Conservation (phyloP, 371 early-diverging fungal genomes). For the Syncephalastrum monosporum region DNA sequence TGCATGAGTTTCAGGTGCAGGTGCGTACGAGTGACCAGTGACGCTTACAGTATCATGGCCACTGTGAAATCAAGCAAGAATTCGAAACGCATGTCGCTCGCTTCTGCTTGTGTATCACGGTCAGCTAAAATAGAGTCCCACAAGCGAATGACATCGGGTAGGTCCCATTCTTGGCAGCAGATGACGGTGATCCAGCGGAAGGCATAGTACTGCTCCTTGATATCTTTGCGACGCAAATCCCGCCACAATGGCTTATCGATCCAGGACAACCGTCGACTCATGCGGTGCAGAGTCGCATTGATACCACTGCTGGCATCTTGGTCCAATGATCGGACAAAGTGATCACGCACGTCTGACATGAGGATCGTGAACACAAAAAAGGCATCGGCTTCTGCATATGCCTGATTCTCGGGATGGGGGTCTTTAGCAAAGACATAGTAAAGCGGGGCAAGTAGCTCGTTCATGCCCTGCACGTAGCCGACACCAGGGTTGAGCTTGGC, state of each 20-base stretch:
- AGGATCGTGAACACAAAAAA: conserved; percentile 78
- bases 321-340: conserved; percentile 73
- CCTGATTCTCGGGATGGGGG: conserved; percentile 42
- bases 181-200: conserved; percentile 87
- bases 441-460: conserved; percentile 81
- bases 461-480: conserved; percentile 92
- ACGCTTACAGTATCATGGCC: conserved; percentile 74
- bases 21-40: not conserved
- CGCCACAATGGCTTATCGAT: conserved; percentile 64
- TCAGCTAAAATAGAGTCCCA: conserved; percentile 87
- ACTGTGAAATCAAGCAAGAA: conserved; percentile 75
- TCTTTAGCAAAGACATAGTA: conserved; percentile 82
- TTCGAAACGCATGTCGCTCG: conserved; percentile 51
- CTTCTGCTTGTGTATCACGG: conserved; percentile 38
- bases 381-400: conserved; percentile 85
- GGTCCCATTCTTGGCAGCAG: conserved; percentile 79
- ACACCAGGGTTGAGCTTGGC: conserved; percentile 85
- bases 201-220: conserved; percentile 79
- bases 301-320: conserved; percentile 65
- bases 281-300: conserved; percentile 59
- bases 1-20: not conserved
- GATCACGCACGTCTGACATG: conserved; percentile 76
- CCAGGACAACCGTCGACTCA: conserved; percentile 56
- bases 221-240: conserved; percentile 64
- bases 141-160: conserved; percentile 80